Base-by-base conservation (phyloP, 805 yeast species). In the Hyphopichia homilentoma region DNA sequence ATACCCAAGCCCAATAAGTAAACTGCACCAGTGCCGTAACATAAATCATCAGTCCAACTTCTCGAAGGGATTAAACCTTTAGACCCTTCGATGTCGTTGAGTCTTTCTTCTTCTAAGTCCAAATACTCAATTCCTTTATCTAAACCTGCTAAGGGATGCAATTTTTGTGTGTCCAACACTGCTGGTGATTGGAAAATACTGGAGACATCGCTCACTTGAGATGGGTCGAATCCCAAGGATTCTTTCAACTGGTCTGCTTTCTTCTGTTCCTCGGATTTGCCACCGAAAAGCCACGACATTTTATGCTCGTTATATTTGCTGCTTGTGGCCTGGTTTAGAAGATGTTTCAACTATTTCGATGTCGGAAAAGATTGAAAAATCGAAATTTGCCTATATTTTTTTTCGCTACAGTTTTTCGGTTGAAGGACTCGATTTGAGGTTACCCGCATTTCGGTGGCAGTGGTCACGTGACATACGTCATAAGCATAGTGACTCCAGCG, bases 21-120 rank as follows among this genome's bases (percentile, higher is more conserved):
- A 32, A 88, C 87, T 5, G 96, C 80, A 61, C 98, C 98, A 7
- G 97, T 84, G 47, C 98, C 98, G 61, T 93, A 93, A 74, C 97
- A 88, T 44, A 93, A 73, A 65, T 93, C 97, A 59, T 93, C 98
- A 11, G 88, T 76, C 95, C 96, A 93, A 48, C 95, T 95, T 66
- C 97, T 81, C n/a, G 95, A 84, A 17, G 98, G 96, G 42, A 93
- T 75, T 38, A 90, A 57, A 37, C 96, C 95, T 53, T 85, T 87
- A 2, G 95, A 77, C 24, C 96, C 96, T 51, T 87, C 94, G 49
- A 85, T 60, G n/a, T 75, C 61, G 29, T 79, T 75, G 40, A 88
- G 65, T 42, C 78, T 71, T 47, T 73, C 77, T 44, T 88, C 96
- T 50, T 90, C 97, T 41, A 93, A 70, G 47, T 90, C 96, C 45